These are phyloP conservation scores for Salvia miltiorrhiza DNA, from an alignment of 257 asterid genomes.

Conservation along the genomic window DNA sequence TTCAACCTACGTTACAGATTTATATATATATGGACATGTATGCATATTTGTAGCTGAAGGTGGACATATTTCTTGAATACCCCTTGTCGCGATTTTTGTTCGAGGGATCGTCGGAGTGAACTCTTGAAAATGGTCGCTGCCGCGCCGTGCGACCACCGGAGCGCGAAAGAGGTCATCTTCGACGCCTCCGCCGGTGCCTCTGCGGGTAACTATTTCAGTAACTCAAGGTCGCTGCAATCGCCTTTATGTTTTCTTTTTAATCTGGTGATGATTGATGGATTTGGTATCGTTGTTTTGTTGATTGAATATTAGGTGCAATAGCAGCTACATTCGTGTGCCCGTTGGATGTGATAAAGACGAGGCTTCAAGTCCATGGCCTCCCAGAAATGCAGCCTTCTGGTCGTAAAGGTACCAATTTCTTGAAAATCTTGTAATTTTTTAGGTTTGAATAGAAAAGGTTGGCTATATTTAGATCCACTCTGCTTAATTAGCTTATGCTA, in stretches of 20 bases:
- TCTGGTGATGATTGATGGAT: background rate
- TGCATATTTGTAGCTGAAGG: slow-evolving; percentile 4
- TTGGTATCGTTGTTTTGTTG: slow-evolving; percentile 3
- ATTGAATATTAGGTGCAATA: slow-evolving; percentile 66
- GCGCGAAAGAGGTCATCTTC: slow-evolving; percentile 43
- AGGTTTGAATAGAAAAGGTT: background rate
- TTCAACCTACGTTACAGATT: slow-evolving; percentile 3
- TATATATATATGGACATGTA: background rate
- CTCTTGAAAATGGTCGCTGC: slow-evolving; percentile 32
- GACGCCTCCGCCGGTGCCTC: slow-evolving; percentile 95
- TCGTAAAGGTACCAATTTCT: slow-evolving; percentile 44
- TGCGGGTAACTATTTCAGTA: slow-evolving; percentile 59
- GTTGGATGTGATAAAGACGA: slow-evolving; percentile 92
- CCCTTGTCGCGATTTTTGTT: background rate
- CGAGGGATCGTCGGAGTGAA: slow-evolving; percentile 21
- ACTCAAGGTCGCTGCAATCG: background rate
- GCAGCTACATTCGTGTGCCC: slow-evolving; percentile 95
- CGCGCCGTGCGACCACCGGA: slow-evolving; percentile 44
- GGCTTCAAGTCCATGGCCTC: slow-evolving; percentile 83
- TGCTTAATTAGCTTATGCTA: slow-evolving; percentile 18
- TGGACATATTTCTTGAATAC: background rate
- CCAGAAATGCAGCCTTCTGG: slow-evolving; percentile 58
- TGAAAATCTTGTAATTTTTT: background rate
- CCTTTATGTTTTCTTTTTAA: background rate
- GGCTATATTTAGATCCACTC: background rate